Evolutionary conservation across 371 early-diverging fungal species (phyloP), one percentile per base, ranked within the genome.

Genomic region (Vairimorpha ceranae): DNA sequence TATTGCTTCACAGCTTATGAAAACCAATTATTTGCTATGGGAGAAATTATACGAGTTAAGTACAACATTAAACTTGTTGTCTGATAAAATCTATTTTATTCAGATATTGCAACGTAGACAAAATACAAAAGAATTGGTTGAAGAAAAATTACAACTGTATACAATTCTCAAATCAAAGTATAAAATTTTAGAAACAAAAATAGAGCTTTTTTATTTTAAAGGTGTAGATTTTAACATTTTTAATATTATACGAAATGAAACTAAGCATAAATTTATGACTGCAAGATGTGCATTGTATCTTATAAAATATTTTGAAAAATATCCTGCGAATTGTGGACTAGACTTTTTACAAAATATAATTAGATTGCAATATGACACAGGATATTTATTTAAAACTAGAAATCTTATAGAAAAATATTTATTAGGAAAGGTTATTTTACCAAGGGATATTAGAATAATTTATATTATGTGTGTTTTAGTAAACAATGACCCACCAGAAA

Each of bases 1-100:
- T 77, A 87, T 94, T 35, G 92, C 93, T 0, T 95, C 94, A 2
- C 92, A 92, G 66, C 80, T 96, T 77, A 86, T 87, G 15, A 87
- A 88, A 21, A 87, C 86, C 38, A 91, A 93, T 74, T 83, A 82
- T 0, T 78, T 77, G 1, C 75, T 92, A 30, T 96, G 97, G 97
- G 89, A 89, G 70, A 88, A 89, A 73, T 84, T 93, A 8, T 77
- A 77, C 36, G 65, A 65, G 17, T 48, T 72, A 17, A 66, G 78
- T 36, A 46, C 52, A 25, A 41, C 38, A 21, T 66, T 67, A 21
- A 64, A 69, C 8, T 77, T 80, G 38, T n/a, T 75, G 2, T 73
- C 65, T n/a, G 79, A 77, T 43, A 74, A 79, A 58, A 45, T 80
- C 51, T 74, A 74, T 51, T 77, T 82, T 23, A 76, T 83, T 38